A percentile compares a stretch with the other conserved stretches of the same genome.
Evolutionary conservation across 805 yeast species (phyloP).

Genomic region (Grigorovia transvaalensis): DNA sequence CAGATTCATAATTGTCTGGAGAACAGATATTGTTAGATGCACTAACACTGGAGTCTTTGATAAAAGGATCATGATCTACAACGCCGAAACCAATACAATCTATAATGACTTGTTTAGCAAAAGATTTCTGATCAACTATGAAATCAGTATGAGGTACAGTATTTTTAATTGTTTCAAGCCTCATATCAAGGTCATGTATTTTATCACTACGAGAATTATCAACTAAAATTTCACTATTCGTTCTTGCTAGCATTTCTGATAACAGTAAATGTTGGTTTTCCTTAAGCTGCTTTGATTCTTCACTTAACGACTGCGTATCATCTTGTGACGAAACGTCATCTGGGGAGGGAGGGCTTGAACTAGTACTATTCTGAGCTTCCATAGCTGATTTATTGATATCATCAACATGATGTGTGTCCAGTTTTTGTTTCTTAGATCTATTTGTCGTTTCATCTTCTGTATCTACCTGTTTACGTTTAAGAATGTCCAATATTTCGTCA

Average conservation of each 20-base stretch:
- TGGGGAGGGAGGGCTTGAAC: too few species aligned
- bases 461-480: not conserved
- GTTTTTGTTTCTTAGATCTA: not conserved
- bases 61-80: constrained; percentile 13
- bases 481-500: not conserved
- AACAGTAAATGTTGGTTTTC: too few species aligned
- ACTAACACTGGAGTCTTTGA: constrained; percentile 10
- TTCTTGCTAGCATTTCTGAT: too few species aligned
- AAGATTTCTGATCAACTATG: constrained; percentile 3
- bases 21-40: constrained; percentile 25
- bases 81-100: constrained; percentile 16
- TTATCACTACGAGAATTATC: too few species aligned
- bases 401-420: not conserved
- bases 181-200: too few species aligned
- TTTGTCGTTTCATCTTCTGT: not conserved
- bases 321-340: too few species aligned
- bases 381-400: not conserved
- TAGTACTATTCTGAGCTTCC: not conserved
- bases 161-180: not conserved
- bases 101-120: constrained; percentile 6
- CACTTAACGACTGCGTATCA: not conserved
- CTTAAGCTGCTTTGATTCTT: not conserved
- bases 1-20: constrained; percentile 17
- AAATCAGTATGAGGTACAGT: not conserved
- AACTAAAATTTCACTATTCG: too few species aligned